phyloP scores from a whole-genome alignment of 2,329 filamentous ascomycete species.

The Scedosporium dehoogii region DNA sequence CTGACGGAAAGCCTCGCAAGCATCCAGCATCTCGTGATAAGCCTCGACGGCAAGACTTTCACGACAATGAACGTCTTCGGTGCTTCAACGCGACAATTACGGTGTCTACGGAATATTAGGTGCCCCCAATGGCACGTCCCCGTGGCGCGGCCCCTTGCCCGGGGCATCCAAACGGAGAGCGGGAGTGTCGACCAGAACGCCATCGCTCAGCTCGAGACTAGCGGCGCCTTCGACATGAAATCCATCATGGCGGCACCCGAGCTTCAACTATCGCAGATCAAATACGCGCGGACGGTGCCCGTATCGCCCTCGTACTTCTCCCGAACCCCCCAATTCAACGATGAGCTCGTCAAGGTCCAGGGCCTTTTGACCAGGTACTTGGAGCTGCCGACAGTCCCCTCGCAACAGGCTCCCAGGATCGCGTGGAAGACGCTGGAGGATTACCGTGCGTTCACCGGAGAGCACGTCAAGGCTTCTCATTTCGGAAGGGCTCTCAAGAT shows the following conservation, averaged over 20 bases:
- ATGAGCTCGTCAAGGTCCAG: slow-evolving; percentile 67
- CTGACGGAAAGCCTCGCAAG: not conserved
- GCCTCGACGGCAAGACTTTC: not conserved
- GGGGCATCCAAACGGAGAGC: slow-evolving; percentile 4
- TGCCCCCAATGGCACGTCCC: not conserved
- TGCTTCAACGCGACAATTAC: slow-evolving; percentile 19
- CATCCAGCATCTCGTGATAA: not conserved
- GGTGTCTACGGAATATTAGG: slow-evolving; percentile 21
- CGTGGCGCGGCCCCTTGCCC: not conserved
- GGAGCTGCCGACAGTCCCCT: slow-evolving; percentile 58
- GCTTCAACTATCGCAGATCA: slow-evolving; percentile 10
- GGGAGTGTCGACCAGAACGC: not conserved
- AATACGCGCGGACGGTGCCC: slow-evolving; percentile 66
- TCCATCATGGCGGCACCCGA: slow-evolving; percentile 10
- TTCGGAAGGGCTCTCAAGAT: slow-evolving; percentile 69
- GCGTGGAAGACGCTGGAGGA: slow-evolving; percentile 74
- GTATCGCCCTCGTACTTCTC: slow-evolving; percentile 93
- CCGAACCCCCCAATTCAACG: slow-evolving; percentile 73
- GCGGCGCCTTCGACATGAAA: slow-evolving; percentile 5
- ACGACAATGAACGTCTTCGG: slow-evolving; percentile 11
- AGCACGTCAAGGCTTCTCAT: slow-evolving; percentile 64
- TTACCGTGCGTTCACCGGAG: slow-evolving; percentile 62
- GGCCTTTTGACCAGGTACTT: slow-evolving; percentile 62
- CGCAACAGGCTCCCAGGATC: slow-evolving; percentile 58
- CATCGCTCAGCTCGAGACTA: not conserved